Conservation (phyloP, 2,329 filamentous ascomycete species). For the Pseudogymnoascus sp. region DNA sequence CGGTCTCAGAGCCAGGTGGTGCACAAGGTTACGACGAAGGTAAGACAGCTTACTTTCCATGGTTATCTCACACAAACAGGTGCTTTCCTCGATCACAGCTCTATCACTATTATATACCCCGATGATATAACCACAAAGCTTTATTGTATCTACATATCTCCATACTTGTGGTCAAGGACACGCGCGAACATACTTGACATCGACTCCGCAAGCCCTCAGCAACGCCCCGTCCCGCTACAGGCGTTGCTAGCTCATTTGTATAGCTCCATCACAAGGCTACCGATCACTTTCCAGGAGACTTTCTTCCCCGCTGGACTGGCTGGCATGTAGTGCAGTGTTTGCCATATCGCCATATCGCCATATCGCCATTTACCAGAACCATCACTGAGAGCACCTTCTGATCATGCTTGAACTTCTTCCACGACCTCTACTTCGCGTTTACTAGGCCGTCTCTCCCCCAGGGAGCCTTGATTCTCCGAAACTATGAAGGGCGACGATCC, state of each 20-base stretch:
- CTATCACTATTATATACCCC: background rate
- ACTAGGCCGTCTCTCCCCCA: background rate
- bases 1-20: background rate
- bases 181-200: background rate
- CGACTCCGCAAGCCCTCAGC: background rate
- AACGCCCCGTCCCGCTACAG: background rate
- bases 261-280: slow-evolving; percentile 6
- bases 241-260: slow-evolving; percentile 2
- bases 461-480: background rate
- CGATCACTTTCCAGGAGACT: background rate
- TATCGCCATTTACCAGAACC: background rate
- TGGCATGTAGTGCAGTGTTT: background rate
- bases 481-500: background rate
- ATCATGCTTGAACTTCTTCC: background rate
- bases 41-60: background rate
- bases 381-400: background rate
- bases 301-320: background rate
- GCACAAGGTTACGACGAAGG: background rate
- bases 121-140: background rate
- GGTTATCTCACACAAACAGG: background rate
- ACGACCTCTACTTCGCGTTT: background rate
- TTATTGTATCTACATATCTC: background rate
- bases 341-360: background rate
- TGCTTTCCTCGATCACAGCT: background rate
- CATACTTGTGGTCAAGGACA: background rate